Conservation (phyloP, 345 rosid species). For the Salix dunnii region DNA sequence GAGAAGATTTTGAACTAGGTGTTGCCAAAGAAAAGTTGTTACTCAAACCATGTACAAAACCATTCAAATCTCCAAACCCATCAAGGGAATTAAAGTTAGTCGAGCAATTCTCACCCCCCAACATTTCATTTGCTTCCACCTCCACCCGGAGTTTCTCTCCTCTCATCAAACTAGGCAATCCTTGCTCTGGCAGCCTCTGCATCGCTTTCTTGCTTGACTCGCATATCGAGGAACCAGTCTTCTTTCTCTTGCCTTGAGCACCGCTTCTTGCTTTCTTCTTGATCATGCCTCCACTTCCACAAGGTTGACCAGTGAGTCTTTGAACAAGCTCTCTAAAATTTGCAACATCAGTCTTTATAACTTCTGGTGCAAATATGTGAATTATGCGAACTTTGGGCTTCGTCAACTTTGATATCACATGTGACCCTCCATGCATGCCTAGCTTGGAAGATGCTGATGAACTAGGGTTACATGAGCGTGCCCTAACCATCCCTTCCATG, state of each 20-base stretch:
- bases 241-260: neutral
- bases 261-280: neutral
- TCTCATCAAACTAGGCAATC: neutral
- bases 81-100: neutral
- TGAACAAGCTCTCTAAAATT: conserved; percentile 46
- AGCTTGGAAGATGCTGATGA: conserved; percentile 21
- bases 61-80: conserved; percentile 10
- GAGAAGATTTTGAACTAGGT: neutral
- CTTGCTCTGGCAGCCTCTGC: neutral
- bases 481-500: neutral
- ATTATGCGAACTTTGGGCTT: conserved; percentile 43
- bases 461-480: neutral
- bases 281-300: neutral
- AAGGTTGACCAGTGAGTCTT: conserved; percentile 42
- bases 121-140: neutral
- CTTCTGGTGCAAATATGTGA: conserved; percentile 47
- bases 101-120: neutral
- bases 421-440: conserved; percentile 28
- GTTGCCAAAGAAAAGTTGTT: neutral
- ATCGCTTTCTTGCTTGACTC: neutral
- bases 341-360: conserved; percentile 44
- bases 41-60: neutral
- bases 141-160: neutral
- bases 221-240: neutral
- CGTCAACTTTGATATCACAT: conserved; percentile 15